Percentiles rank a stretch among this genome's conserved stretches.
Conservation (phyloP, 257 asterid genomes). For the Orobanche coerulescens region DNA sequence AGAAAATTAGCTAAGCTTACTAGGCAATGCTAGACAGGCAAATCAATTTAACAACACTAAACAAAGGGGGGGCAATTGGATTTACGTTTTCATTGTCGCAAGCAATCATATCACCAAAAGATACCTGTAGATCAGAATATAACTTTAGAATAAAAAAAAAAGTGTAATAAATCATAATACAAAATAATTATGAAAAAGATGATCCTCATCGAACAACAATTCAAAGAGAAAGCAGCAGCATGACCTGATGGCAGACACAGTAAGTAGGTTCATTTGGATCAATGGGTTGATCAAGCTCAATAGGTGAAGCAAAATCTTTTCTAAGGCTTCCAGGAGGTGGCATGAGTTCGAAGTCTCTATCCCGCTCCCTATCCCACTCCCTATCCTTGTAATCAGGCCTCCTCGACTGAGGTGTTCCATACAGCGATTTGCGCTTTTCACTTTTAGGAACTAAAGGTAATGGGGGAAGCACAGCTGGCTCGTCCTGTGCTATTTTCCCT, state of each 20-base stretch:
- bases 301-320: constrained; percentile 62
- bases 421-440: constrained; percentile 55
- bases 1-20: constrained; percentile 9
- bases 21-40: not conserved
- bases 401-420: constrained; percentile 69
- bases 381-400: constrained; percentile 68
- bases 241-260: constrained; percentile 94
- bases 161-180: constrained; percentile 12
- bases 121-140: constrained; percentile 52
- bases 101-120: constrained; percentile 99
- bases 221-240: constrained; percentile 25
- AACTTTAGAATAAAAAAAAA: constrained; percentile 9
- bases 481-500: constrained; percentile 83
- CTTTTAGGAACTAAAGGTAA: constrained; percentile 68
- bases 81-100: constrained; percentile 92
- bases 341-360: constrained; percentile 92
- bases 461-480: constrained; percentile 85
- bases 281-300: constrained; percentile 77
- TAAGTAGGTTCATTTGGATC: constrained; percentile 96
- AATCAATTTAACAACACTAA: not conserved
- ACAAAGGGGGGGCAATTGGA: constrained; percentile 12
- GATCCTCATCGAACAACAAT: constrained; percentile 1
- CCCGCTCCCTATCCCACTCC: constrained; percentile 92
- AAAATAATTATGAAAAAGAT: not conserved
- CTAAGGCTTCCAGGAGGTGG: constrained; percentile 95